Base-by-base conservation (phyloP, 345 rosid species). In the Populus pruinosa region DNA sequence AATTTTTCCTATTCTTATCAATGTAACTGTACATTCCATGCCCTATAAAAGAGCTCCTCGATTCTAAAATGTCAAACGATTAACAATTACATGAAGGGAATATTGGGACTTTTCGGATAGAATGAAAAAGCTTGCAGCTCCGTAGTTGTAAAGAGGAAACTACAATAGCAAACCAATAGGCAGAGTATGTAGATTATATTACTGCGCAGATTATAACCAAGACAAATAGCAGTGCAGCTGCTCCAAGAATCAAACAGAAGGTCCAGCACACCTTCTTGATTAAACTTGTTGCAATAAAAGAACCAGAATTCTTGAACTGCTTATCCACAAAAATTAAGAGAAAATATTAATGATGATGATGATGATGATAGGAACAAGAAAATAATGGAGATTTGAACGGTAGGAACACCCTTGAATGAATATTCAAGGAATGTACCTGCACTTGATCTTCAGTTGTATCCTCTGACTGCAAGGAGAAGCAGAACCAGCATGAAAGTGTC, bases 161-260 rank as follows among this genome's bases (percentile, higher is more conserved):
- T 13, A 16, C 16, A 5, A 55, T 1, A 50, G 25, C 4, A 11
- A 62, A 63, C 20, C 13, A 25, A 2, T 29, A 2, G 21, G 62
- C 29, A 36, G 47, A 49, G 27, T 13, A 47, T 53, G 31, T 13
- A 50, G 36, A 56, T 83, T 68, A 89, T 64, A 86, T 77, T 18
- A 74, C 33, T 38, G 89, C 82, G 53, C 82, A 85, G 64, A 89
- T 33, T 66, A 89, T 43, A 53, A 83, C 20, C 83, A 89, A 73
- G 78, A 82, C 9, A 36, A 86, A 70, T 4, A 86, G 72, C 79
- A 87, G 65, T 6, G 67, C 74, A 64, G 73, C 78, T 41, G 78
- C 87, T 76, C 83, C 88, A 18, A 87, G 76, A 75, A 81, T 39
- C 33, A 75, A 9, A 70, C 81, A 70, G 63, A 82, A 13, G 29